Evolutionary conservation across 257 asterid genomes (phyloP), one percentile per base, ranked within the genome.

Genomic region (Solanum infundibuliforme): DNA sequence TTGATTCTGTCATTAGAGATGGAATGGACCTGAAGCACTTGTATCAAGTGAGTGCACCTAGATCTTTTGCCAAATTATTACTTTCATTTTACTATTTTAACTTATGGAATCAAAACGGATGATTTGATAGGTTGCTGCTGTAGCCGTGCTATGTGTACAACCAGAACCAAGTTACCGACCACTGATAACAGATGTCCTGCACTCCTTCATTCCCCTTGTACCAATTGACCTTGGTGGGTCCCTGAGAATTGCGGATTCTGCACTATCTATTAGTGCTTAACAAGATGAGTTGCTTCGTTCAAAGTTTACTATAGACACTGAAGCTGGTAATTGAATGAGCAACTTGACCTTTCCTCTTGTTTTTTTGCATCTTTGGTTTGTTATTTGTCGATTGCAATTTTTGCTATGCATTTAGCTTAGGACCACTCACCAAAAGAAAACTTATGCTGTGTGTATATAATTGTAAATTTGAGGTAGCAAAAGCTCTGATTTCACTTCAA

Each of bases 161-260:
- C 96, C 97, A 4, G 99, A 97, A 92, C 99, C 99, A 55, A 94
- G 99, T 86, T 97, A 97, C 79, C 90, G 99, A 82, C 99, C 99
- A 8, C 88, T 97, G 92, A 97, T 97, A 87, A 97, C 98, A 0
- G 99, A 95, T 38, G 99, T 97, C 87, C 91, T 95, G 89, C 98
- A 97, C 91, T 97, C 99, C 46, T 95, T 95, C 89, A 97, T 97
- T 84, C 99, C 99, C 4, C 99, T 97, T 5, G 98, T 97, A 89
- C 98, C 99, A 32, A 92, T 89, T 11, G 98, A 95, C 87, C 98
- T 94, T 12, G 98, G 99, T 85, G 99, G 99, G 41, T 93, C 99
- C 18, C 90, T 95, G 76, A 93, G 94, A 90, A 76, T 91, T 83
- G 91, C 92, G 1, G 94, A 95, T 81, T 69, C 91, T 87, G 84